Evolutionary conservation across 306 rosid genomes (phyloP), one percentile per base, ranked within the genome.

Genomic region (Vigna angularis): DNA sequence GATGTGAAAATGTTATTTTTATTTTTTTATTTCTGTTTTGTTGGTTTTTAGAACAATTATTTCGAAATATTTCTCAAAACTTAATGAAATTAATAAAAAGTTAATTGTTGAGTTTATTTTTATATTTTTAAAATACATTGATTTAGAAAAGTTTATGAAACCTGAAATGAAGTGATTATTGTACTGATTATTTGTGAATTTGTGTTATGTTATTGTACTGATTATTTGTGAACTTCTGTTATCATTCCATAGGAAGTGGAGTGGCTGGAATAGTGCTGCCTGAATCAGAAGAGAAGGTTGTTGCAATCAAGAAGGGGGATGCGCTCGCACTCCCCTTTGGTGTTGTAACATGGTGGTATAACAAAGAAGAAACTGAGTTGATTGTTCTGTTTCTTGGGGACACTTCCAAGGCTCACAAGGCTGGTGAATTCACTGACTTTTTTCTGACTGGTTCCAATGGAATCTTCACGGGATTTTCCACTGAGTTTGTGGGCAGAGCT

Each of bases 241-340:
- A 9, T 80, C 62, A 64, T 48, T 70, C 49, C 16, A 1, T 42
- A 93, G 98, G 94, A 13, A 57, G 8, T 34, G 98, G 96, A 36
- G 84, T 79, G 48, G 89, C 79, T 64, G 96, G 98, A 74, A 77
- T 93, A 26, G 88, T 93, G 14, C 90, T 82, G 22, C 96, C 96
- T 12, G 96, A 91, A 67, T 36, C 79, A 16, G 91, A 93, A 72
- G 96, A 93, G 86, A 90, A 85, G 85, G 91, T 90, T 42, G 42
- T 93, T 57, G 88, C 91, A 72, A 86, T 93, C 20, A 93, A 91
- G 79, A 88, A 89, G 85, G 96, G 96, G n/a, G 96, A 93, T 71
- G 91, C 96, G 9, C 68, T 93, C 80, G 96, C 98, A 28, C 90
- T 93, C 11, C 96, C 98, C 15, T 89, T 93, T 49, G 96, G 96